Conservation (phyloP, 2,329 filamentous ascomycete genomes). For the Colletotrichum cordylinicola region DNA sequence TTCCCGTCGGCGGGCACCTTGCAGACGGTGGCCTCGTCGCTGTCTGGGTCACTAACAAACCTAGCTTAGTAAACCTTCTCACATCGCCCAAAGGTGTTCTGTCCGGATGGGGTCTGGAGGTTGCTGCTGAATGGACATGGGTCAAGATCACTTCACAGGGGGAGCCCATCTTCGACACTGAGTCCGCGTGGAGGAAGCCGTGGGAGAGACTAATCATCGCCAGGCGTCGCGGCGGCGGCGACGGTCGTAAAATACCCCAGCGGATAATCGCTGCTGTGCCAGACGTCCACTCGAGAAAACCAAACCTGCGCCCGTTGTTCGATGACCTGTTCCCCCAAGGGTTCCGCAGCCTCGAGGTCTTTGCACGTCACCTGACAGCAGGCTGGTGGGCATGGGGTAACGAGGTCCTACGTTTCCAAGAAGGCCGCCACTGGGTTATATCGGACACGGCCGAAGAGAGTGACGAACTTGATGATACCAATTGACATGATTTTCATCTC, state of each 20-base stretch:
- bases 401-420: slow-evolving; percentile 74
- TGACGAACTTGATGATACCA: background rate
- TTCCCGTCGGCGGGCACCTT: slow-evolving; percentile 64
- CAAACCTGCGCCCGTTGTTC: slow-evolving; percentile 69
- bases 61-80: slow-evolving; percentile 61
- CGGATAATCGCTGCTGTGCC: slow-evolving; percentile 74
- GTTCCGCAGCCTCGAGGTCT: slow-evolving; percentile 74
- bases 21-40: slow-evolving; percentile 64
- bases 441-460: background rate
- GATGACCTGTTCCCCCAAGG: slow-evolving; percentile 55
- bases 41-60: slow-evolving; percentile 81
- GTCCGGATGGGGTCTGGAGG: slow-evolving; percentile 68
- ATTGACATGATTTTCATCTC: slow-evolving; percentile 10
- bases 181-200: slow-evolving; percentile 72
- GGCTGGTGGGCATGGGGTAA: slow-evolving; percentile 85
- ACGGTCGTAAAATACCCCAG: slow-evolving; percentile 33
- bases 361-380: slow-evolving; percentile 74
- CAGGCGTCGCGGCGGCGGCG: slow-evolving; percentile 43
- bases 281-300: slow-evolving; percentile 81
- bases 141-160: slow-evolving; percentile 73
- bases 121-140: slow-evolving; percentile 79
- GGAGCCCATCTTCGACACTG: slow-evolving; percentile 66
- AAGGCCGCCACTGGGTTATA: slow-evolving; percentile 53
- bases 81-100: slow-evolving; percentile 63
- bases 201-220: slow-evolving; percentile 77